These are phyloP conservation scores for Ulota crispa DNA, from an alignment of 225 moss, liverwort and hornwort species.

Conservation along the genomic window DNA sequence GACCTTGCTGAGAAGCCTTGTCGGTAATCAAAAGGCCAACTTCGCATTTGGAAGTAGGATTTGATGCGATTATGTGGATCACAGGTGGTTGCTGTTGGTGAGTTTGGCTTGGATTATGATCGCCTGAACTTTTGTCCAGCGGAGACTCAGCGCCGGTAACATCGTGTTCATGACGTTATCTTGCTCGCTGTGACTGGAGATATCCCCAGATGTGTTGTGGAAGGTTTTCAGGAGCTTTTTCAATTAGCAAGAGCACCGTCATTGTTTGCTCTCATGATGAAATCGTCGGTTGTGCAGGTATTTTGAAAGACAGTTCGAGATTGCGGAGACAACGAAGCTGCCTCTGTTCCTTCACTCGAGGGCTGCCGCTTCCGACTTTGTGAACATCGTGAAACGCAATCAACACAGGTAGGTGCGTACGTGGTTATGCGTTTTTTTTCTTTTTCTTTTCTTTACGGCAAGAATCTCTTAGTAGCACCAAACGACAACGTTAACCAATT, in stretches of 20 bases:
- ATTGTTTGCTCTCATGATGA: background rate
- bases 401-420: constrained; percentile 59
- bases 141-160: constrained; percentile 69
- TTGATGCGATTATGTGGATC: constrained; percentile 12
- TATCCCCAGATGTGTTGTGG: background rate
- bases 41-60: background rate
- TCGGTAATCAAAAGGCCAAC: background rate
- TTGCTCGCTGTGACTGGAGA: background rate
- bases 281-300: constrained; percentile 56
- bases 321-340: constrained; percentile 86
- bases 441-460: background rate
- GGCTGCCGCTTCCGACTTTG: constrained; percentile 80
- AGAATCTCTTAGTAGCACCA: background rate
- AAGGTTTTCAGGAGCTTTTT: background rate
- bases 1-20: background rate
- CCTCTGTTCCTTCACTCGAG: constrained; percentile 98
- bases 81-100: constrained; percentile 95
- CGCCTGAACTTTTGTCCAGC: constrained; percentile 86
- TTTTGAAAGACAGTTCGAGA: constrained; percentile 89
- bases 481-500: background rate
- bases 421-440: background rate
- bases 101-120: constrained; percentile 97
- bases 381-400: constrained; percentile 73
- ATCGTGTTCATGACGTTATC: background rate
- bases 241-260: background rate